These are phyloP conservation scores for Melaleuca quinquenervia DNA, from an alignment of 345 rosid genomes.

Conservation along the genomic window DNA sequence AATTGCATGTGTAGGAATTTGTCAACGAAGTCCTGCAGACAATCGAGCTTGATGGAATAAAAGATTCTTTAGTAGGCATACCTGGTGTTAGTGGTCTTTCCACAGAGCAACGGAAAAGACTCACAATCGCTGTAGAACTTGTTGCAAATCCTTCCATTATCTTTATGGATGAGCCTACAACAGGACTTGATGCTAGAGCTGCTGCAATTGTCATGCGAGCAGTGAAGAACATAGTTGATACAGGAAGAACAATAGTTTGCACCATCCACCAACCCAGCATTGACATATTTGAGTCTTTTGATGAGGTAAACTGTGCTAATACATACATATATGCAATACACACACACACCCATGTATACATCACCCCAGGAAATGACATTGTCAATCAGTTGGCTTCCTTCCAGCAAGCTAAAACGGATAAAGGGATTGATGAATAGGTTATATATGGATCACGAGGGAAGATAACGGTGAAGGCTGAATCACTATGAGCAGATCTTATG, in stretches of 20 bases:
- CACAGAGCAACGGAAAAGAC: slow-evolving; percentile 69
- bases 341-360: too few species aligned
- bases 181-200: slow-evolving; percentile 77
- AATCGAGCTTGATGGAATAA: slow-evolving; percentile 59
- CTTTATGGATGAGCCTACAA: slow-evolving; percentile 88
- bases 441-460: neutral
- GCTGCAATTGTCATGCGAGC: slow-evolving; percentile 83
- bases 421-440: neutral
- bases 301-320: slow-evolving; percentile 32
- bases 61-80: slow-evolving; percentile 57
- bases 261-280: slow-evolving; percentile 86
- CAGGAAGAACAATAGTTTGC: slow-evolving; percentile 75
- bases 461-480: neutral
- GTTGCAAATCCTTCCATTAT: slow-evolving; percentile 79
- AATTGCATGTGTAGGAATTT: slow-evolving; percentile 33
- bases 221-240: slow-evolving; percentile 62
- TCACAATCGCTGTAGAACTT: slow-evolving; percentile 72
- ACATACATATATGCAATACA: neutral
- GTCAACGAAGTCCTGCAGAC: slow-evolving; percentile 63
- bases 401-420: neutral
- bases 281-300: slow-evolving; percentile 78
- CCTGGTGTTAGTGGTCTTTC: slow-evolving; percentile 56
- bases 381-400: neutral
- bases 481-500: neutral
- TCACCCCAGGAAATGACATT: too few species aligned